phyloP scores from a whole-genome alignment of 1,284 basidiomycete genomes.

The Boletellus sp. region DNA sequence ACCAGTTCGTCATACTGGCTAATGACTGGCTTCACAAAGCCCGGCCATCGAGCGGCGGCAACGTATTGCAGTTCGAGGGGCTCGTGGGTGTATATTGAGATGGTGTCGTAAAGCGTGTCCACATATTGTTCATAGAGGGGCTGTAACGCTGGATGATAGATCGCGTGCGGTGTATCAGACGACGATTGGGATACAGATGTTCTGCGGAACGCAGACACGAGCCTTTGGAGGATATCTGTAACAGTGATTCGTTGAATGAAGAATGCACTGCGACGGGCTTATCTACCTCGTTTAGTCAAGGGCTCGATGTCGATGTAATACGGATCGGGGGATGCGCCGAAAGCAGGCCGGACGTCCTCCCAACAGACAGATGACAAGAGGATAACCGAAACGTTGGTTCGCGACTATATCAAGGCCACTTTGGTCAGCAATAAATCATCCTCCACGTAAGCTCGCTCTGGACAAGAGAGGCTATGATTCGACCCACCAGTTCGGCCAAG shows the following conservation, averaged over 20 bases:
- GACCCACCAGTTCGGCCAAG: slow-evolving; percentile 70
- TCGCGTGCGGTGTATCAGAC: slow-evolving; percentile 26
- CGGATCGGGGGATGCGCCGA: slow-evolving; percentile 74
- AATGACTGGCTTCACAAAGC: slow-evolving; percentile 65
- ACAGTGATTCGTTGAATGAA: not conserved
- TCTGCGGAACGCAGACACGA: slow-evolving; percentile 20
- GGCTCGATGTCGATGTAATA: slow-evolving; percentile 65
- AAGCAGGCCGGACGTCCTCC: slow-evolving; percentile 69
- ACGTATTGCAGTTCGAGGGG: slow-evolving; percentile 74
- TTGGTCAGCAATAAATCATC: slow-evolving; percentile 5
- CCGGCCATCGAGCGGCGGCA: slow-evolving; percentile 76
- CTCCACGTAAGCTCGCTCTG: not conserved
- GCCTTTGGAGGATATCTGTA: slow-evolving; percentile 13
- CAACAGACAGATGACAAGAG: slow-evolving; percentile 69
- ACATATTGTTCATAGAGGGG: slow-evolving; percentile 68
- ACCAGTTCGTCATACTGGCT: slow-evolving; percentile 42
- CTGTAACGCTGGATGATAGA: slow-evolving; percentile 52
- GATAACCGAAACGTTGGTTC: slow-evolving; percentile 51
- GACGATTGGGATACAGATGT: slow-evolving; percentile 26
- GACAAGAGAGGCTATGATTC: not conserved
- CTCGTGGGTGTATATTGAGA: slow-evolving; percentile 64
- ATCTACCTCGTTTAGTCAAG: slow-evolving; percentile 67
- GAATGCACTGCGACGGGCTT: slow-evolving; percentile 12
- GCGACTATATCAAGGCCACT: slow-evolving; percentile 33
- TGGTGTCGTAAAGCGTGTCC: slow-evolving; percentile 59